A percentile compares a stretch with the other conserved stretches of the same genome.
Evolutionary conservation across 176 grass and related monocot species (phyloP).

Genomic region (Lolium perenne): DNA sequence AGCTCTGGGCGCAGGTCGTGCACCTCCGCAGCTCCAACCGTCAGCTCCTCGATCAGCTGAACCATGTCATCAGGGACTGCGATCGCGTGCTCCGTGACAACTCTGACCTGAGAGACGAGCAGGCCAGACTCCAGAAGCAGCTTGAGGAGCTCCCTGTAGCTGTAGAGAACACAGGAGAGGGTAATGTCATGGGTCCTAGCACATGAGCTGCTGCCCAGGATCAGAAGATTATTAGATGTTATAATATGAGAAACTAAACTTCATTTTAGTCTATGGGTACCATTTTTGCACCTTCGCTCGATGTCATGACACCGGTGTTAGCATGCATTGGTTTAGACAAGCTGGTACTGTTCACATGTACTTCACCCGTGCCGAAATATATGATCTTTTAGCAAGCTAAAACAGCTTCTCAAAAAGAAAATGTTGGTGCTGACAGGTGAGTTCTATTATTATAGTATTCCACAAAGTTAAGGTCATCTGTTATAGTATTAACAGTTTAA

Average conservation of each 20-base stretch:
- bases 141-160: conserved; percentile 58
- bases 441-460: background rate
- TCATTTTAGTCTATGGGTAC: conserved; percentile 38
- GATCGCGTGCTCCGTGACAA: conserved; percentile 67
- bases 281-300: conserved; percentile 50
- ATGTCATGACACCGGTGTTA: conserved; percentile 30
- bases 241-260: conserved; percentile 41
- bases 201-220: conserved; percentile 38
- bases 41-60: conserved; percentile 83
- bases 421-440: background rate
- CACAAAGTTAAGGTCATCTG: background rate
- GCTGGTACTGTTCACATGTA: background rate
- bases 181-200: conserved; percentile 16
- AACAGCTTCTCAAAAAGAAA: background rate
- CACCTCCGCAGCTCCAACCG: conserved; percentile 70
- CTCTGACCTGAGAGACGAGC: conserved; percentile 62
- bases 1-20: conserved; percentile 74
- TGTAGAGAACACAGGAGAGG: conserved; percentile 40
- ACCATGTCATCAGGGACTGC: conserved; percentile 66
- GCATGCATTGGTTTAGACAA: conserved; percentile 22
- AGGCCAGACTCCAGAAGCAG: conserved; percentile 51
- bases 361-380: too few species aligned
- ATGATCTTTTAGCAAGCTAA: too few species aligned
- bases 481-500: background rate
- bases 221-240: conserved; percentile 39